Percentiles rank a stretch among this genome's conserved stretches.
phyloP scores from a whole-genome alignment of 495 filamentous ascomycete species.

The Aspergillus sparsus region DNA sequence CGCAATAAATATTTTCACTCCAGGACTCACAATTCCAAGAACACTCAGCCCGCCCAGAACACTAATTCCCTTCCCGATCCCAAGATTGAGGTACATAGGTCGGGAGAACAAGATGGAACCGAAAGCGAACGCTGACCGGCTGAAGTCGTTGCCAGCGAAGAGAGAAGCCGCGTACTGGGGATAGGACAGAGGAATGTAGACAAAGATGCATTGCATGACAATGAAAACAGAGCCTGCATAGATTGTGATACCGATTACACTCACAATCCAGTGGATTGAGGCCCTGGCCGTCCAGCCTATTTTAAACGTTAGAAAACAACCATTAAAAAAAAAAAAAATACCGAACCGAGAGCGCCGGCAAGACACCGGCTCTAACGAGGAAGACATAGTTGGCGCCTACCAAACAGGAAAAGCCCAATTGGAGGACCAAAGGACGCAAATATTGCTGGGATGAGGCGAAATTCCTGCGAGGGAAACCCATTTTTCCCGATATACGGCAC shows the following conservation, averaged over 20 bases:
- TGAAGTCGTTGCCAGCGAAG: slow-evolving; percentile 4
- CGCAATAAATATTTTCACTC: too few relatives aligned
- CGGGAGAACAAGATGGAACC: slow-evolving; percentile 3
- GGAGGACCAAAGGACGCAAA: slow-evolving; percentile 6
- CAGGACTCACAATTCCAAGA: too few relatives aligned
- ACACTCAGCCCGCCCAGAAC: too few relatives aligned
- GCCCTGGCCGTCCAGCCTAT: background rate
- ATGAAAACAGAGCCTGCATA: background rate
- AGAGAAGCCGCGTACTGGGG: slow-evolving; percentile 3
- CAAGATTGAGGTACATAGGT: background rate
- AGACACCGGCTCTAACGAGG: too few relatives aligned
- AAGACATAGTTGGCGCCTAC: too few relatives aligned
- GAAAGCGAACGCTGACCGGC: background rate
- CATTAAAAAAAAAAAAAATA: too few relatives aligned
- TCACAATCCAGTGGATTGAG: slow-evolving; percentile 1
- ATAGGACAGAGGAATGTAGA: background rate
- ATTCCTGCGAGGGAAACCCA: too few relatives aligned
- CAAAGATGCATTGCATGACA: background rate
- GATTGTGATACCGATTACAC: background rate
- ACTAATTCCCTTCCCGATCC: background rate
- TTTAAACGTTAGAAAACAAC: too few relatives aligned
- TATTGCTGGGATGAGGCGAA: background rate
- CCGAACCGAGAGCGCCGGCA: too few relatives aligned
- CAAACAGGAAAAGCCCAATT: background rate
- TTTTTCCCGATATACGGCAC: too few relatives aligned